These are phyloP conservation scores for Trametes sanguinea DNA, from an alignment of 768 basidiomycete genomes.

Conservation along the genomic window DNA sequence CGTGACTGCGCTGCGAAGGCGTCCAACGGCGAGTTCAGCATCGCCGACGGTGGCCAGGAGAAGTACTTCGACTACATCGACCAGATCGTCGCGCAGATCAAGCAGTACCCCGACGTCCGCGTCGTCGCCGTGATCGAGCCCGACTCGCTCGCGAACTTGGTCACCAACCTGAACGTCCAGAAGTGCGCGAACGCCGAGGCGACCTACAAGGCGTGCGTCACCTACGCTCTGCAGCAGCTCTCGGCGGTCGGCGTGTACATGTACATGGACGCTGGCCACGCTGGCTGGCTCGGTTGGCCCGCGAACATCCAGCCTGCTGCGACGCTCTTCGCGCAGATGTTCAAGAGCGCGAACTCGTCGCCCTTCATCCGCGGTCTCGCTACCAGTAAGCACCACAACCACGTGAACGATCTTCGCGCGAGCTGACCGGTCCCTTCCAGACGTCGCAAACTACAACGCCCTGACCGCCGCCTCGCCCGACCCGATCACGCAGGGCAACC, in stretches of 20 bases:
- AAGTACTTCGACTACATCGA: slow-evolving; percentile 65
- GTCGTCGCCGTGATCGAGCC: slow-evolving; percentile 69
- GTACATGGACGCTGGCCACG: slow-evolving; percentile 65
- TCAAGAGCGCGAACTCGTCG: slow-evolving; percentile 53
- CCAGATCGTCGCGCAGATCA: slow-evolving; percentile 51
- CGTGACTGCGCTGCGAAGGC: slow-evolving; percentile 67
- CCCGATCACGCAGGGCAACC: slow-evolving; percentile 59
- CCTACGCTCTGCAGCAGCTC: slow-evolving; percentile 59
- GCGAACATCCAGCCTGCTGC: slow-evolving; percentile 63
- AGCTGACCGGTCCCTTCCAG: slow-evolving; percentile 8
- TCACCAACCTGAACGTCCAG: slow-evolving; percentile 62
- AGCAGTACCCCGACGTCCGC: slow-evolving; percentile 58
- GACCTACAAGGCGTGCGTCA: slow-evolving; percentile 53
- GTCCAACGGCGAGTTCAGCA: slow-evolving; percentile 66
- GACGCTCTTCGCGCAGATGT: slow-evolving; percentile 52
- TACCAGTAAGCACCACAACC: slow-evolving; percentile 38
- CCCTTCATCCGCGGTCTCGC: slow-evolving; percentile 61
- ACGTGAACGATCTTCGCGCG: neutral
- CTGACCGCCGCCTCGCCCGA: slow-evolving; percentile 52
- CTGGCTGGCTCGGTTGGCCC: slow-evolving; percentile 70
- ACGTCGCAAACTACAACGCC: slow-evolving; percentile 39
- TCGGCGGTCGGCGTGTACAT: slow-evolving; percentile 56
- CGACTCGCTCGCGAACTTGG: slow-evolving; percentile 67
- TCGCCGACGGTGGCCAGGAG: slow-evolving; percentile 55
- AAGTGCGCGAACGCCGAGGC: slow-evolving; percentile 57